These are phyloP conservation scores for Saturnispora zaruensis DNA, from an alignment of 805 yeast species.

Conservation along the genomic window DNA sequence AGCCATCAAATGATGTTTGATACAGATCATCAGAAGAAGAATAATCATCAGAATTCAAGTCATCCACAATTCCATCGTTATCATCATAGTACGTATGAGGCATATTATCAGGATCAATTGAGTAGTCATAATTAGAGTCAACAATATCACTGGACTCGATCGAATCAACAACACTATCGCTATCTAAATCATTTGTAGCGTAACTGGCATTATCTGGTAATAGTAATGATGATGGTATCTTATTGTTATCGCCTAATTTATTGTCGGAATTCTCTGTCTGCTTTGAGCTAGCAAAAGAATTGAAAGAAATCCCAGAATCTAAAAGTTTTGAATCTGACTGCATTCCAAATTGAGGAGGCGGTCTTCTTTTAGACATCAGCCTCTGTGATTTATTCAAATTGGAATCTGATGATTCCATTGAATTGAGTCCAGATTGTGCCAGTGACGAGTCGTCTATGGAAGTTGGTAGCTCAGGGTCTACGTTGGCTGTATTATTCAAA, in stretches of 20 bases:
- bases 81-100: slow-evolving; percentile 6
- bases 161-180: slow-evolving; percentile 15
- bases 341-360: background rate
- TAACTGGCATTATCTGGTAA: background rate
- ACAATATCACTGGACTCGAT: slow-evolving; percentile 20
- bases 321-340: background rate
- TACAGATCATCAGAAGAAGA: slow-evolving; percentile 17
- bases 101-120: slow-evolving; percentile 5
- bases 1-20: slow-evolving; percentile 7
- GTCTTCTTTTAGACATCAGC: slow-evolving; percentile 3
- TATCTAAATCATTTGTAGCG: background rate
- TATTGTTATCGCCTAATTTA: background rate
- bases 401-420: background rate
- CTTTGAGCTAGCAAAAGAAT: background rate
- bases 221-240: background rate
- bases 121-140: slow-evolving; percentile 22
- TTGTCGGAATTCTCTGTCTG: background rate
- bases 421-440: background rate
- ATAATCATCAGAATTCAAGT: slow-evolving; percentile 25
- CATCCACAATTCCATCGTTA: slow-evolving; percentile 11
- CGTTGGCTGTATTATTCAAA: background rate
- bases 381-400: background rate
- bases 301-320: background rate
- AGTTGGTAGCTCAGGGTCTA: background rate
- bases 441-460: background rate